A percentile compares a stretch with the other conserved stretches of the same genome.
Evolutionary conservation across 176 grass and related monocot genomes (phyloP).

Genomic region (Musa acuminata): DNA sequence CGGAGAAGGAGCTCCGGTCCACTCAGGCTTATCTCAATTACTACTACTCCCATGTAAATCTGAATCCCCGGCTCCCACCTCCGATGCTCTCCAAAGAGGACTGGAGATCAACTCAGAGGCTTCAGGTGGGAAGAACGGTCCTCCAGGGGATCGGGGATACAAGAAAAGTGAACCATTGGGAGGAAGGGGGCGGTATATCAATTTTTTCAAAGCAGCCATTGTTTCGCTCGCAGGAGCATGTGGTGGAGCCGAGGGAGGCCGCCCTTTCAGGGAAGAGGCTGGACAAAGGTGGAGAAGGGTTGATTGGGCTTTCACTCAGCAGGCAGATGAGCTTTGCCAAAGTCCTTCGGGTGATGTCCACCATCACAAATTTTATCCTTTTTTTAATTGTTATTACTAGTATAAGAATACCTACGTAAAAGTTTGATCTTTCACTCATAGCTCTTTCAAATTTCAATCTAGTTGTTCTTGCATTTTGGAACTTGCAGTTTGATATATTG

Average conservation of each 20-base stretch:
- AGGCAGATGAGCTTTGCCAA: slow-evolving; percentile 75
- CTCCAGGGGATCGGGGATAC: slow-evolving; percentile 66
- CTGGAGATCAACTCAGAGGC: slow-evolving; percentile 69
- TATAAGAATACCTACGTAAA: too few relatives aligned
- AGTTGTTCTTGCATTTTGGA: too few relatives aligned
- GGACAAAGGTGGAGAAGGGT: slow-evolving; percentile 46
- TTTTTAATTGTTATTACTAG: too few relatives aligned
- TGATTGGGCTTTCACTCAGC: slow-evolving; percentile 59
- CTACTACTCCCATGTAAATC: slow-evolving; percentile 88
- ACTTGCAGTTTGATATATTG: too few relatives aligned
- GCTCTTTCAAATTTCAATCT: too few relatives aligned
- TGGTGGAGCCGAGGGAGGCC: slow-evolving; percentile 23
- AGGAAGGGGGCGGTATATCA: slow-evolving; percentile 29
- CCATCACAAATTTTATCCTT: slow-evolving; percentile 1
- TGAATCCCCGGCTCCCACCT: slow-evolving; percentile 79
- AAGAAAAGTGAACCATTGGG: slow-evolving; percentile 35
- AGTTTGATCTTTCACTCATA: too few relatives aligned
- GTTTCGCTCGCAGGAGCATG: slow-evolving; percentile 32
- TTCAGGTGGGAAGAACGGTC: slow-evolving; percentile 41
- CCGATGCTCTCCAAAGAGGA: slow-evolving; percentile 86
- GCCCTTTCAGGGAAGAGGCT: slow-evolving; percentile 50
- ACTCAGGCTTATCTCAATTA: slow-evolving; percentile 72
- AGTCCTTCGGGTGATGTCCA: slow-evolving; percentile 61
- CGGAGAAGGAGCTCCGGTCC: slow-evolving; percentile 64
- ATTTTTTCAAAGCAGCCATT: slow-evolving; percentile 44